A percentile compares a stretch with the other conserved stretches of the same genome.
Evolutionary conservation across 2,329 filamentous ascomycete species (phyloP).

Genomic region (Phialophora verrucosa): DNA sequence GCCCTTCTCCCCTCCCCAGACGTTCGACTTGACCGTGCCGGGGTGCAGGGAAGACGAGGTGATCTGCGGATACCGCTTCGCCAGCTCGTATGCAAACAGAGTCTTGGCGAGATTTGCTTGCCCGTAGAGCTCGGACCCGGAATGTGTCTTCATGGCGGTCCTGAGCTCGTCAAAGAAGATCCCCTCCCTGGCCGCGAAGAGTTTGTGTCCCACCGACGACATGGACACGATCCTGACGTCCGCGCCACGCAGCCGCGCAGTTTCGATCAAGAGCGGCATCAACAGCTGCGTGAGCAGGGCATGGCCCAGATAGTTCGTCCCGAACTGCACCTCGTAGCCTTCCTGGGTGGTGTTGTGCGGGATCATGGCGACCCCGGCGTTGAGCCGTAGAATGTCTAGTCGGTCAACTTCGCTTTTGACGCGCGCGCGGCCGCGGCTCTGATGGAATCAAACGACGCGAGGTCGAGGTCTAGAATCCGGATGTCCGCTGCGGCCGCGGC

Average conservation of each 20-base stretch:
- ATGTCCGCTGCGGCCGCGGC: not conserved
- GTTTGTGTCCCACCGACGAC: constrained; percentile 5
- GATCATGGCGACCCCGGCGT: constrained; percentile 44
- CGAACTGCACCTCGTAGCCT: constrained; percentile 58
- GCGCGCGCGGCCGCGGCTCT: constrained; percentile 47
- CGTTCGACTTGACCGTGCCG: constrained; percentile 54
- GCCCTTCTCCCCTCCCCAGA: constrained; percentile 57
- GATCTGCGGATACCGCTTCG: constrained; percentile 52
- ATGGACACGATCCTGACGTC: constrained; percentile 11
- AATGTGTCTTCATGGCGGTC: constrained; percentile 44
- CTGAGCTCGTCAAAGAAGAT: constrained; percentile 36
- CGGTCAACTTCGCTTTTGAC: constrained; percentile 44
- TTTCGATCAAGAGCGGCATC: constrained; percentile 49
- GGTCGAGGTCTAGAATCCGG: constrained; percentile 47
- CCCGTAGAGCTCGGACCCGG: constrained; percentile 46
- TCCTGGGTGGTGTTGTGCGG: constrained; percentile 49
- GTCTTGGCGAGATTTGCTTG: constrained; percentile 60
- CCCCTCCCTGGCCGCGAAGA: constrained; percentile 35
- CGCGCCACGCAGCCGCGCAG: constrained; percentile 40
- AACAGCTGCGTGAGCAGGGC: constrained; percentile 55
- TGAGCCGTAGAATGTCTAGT: constrained; percentile 7
- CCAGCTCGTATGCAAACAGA: constrained; percentile 52
- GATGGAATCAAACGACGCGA: constrained; percentile 53
- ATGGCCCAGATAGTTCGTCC: constrained; percentile 58
- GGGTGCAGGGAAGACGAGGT: constrained; percentile 55